Base-by-base conservation (phyloP, 305 asterid genomes). In the Rubia peregrina region DNA sequence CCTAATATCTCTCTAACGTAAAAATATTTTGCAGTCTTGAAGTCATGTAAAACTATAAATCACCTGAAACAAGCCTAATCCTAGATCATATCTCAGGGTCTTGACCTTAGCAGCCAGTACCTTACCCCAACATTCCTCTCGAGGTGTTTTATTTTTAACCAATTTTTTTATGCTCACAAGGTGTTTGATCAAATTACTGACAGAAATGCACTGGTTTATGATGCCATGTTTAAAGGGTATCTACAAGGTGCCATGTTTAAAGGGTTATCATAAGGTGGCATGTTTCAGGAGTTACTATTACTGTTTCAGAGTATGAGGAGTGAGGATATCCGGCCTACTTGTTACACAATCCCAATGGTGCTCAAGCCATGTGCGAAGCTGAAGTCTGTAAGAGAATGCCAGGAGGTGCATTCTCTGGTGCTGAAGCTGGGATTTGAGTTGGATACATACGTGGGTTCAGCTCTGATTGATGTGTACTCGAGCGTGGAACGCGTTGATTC, bases 221-320 rank as follows among this genome's bases (percentile, higher is more conserved):
- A 90, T 74, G 87, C 87, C 22, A 71, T 87, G 82, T 86, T 90
- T 49, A 90, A 85, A 83, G 98, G 95, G 79, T 90, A 83, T 71
- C 83, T 88, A 68, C 85, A 79, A n/a, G 82, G 85, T 74, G 87
- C 87, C 22, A 71, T 87, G 82, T 86, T 90, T 49, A 90, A 85
- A 83, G 98, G 95, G 79, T 90, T 82, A 83, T 71, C 83, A 68
- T 84, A 79, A n/a, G 82, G 85, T 70, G 81, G 3, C 21, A 60
- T 72, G 69, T 85, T 76, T 61, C 63, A 24, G 3, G 90, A 79
- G 38, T 86, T 82, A 0, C 22, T 86, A 60, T 62, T 72, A 69
- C 72, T 88, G 69, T 86, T 90, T 65, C 16, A 76, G 69, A 80
- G 76, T 62, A 90, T 92, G 98, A 81, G 81, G 87, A 76, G 85